Evolutionary conservation across 2,329 filamentous ascomycete species (phyloP).

Genomic region (Aspergillus ibericus): DNA sequence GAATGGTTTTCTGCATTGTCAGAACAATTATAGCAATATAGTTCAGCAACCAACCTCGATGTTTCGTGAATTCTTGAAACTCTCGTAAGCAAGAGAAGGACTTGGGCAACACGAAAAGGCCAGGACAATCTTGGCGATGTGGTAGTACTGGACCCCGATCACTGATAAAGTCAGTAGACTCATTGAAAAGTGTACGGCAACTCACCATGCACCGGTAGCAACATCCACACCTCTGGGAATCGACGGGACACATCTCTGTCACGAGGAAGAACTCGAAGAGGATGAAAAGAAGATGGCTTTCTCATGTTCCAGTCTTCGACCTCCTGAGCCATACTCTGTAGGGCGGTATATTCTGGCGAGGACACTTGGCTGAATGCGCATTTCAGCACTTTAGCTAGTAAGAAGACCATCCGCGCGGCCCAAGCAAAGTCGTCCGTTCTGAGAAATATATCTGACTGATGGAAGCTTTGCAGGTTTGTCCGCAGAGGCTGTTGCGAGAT

Average conservation of each 20-base stretch:
- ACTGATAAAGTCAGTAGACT: constrained; percentile 17
- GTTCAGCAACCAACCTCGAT: constrained; percentile 21
- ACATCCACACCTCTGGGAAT: constrained; percentile 33
- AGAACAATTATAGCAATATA: not conserved
- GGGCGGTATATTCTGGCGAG: not conserved
- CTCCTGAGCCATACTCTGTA: constrained; percentile 12
- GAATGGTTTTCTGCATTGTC: constrained; percentile 17
- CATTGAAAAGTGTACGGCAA: not conserved
- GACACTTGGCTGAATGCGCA: constrained; percentile 16
- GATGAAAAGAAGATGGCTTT: constrained; percentile 28
- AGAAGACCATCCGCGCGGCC: constrained; percentile 38
- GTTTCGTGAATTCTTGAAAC: constrained; percentile 20
- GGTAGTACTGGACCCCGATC: constrained; percentile 38
- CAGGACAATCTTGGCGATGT: constrained; percentile 34
- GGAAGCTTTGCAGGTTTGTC: constrained; percentile 38
- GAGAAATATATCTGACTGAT: constrained; percentile 32
- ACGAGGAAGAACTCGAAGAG: constrained; percentile 26
- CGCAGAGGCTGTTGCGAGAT: constrained; percentile 34
- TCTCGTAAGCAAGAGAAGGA: constrained; percentile 19
- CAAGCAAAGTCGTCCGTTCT: constrained; percentile 39
- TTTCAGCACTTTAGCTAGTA: constrained; percentile 35
- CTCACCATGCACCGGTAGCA: constrained; percentile 33
- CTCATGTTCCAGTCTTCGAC: constrained; percentile 24
- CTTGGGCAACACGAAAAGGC: constrained; percentile 19
- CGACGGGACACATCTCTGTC: constrained; percentile 17